Evolutionary conservation across 2,329 filamentous ascomycete species (phyloP), one percentile per base, ranked within the genome.

Genomic region (Dactylonectria estremocensis): DNA sequence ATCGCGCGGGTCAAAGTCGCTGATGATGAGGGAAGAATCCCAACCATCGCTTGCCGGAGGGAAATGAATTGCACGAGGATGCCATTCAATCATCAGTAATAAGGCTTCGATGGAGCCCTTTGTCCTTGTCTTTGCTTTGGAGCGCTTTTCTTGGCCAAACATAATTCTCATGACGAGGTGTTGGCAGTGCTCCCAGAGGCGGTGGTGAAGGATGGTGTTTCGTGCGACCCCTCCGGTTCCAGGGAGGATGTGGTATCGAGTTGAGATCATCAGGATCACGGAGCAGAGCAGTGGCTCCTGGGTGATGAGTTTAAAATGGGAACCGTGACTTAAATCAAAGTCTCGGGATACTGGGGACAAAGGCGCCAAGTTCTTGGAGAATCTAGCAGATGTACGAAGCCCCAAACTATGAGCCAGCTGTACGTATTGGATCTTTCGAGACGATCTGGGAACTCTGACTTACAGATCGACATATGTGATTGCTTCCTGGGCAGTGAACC

Each of bases 51-150:
- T 83, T 43, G 84, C 84, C 0, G 86, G 86, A 0, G 86, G 86
- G 28, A 88, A 85, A 69, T 88, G 85, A 1, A 89, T 77, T 5
- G 86, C 84, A 18, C 86, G 82, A 2, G 87, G 86, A 69, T 88
- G 86, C 87, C 87, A 89, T 73, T 89, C 86, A 0, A 85, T 86
- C n/a, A 89, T 81, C 1, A 89, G 74, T 2, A 89, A 70, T 0
- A 89, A 78, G 0, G 85, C 86, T 69, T 89, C 85, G 3, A 89
- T 87, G 0, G 85, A 85, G 0, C 87, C 87, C 24, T 86, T 80
- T 0, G 84, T 85, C 5, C 86, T 79, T 2, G 80, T 79, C 45
- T 85, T 86, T 2, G 85, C 83, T 56, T 84, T 86, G 3, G 83
- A 85, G 1, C 81, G 78, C 64, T 86, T 87, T 58, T 88, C 86